Evolutionary conservation across 768 basidiomycete genomes (phyloP).

Genomic region (Dictyophora rubrovolvata): DNA sequence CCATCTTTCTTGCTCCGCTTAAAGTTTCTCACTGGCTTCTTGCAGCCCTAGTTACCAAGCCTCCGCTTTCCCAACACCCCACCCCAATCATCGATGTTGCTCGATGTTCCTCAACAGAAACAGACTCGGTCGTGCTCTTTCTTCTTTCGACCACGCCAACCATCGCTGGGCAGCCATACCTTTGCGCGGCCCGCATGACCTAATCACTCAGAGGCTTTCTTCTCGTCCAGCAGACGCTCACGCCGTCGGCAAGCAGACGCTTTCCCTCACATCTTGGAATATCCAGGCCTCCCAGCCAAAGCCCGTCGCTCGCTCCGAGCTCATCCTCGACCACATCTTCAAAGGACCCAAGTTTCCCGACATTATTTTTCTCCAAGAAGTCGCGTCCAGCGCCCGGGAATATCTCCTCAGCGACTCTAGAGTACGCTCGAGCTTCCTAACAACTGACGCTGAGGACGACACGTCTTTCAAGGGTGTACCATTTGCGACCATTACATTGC

Average conservation of each 20-base stretch:
- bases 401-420: constrained; percentile 10
- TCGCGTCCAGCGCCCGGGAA: constrained; percentile 1
- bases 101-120: too few species aligned
- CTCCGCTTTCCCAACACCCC: too few species aligned
- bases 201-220: constrained; percentile 9
- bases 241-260: background rate
- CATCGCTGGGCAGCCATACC: constrained; percentile 12
- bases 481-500: constrained; percentile 12
- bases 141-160: constrained; percentile 9
- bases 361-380: constrained; percentile 13
- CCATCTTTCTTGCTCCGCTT: too few species aligned
- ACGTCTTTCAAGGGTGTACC: constrained; percentile 8
- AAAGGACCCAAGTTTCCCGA: constrained; percentile 5
- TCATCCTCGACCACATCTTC: constrained; percentile 11
- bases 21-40: too few species aligned
- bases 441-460: constrained; percentile 11
- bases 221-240: constrained; percentile 4
- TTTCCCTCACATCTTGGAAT: constrained; percentile 11
- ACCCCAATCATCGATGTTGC: too few species aligned
- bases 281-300: constrained; percentile 6
- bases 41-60: too few species aligned
- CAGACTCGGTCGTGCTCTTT: background rate
- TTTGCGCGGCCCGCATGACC: constrained; percentile 8
- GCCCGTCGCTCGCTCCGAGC: constrained; percentile 9
- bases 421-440: constrained; percentile 8